Base-by-base conservation (phyloP, 495 filamentous ascomycete species). In the Pyrenula massariospora region DNA sequence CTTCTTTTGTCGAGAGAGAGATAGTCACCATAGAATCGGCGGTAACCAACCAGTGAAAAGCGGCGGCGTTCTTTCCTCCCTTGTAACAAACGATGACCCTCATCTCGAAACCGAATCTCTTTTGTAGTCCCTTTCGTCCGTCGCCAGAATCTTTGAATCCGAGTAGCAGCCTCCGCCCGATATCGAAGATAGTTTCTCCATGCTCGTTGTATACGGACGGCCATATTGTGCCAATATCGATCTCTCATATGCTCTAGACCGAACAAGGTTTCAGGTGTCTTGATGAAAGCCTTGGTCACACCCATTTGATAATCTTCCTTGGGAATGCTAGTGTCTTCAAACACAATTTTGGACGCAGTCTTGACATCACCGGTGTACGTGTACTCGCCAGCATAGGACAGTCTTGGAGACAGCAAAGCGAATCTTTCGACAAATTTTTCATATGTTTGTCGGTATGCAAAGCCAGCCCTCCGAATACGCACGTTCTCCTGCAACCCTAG, bases 151-250 rank as follows among this genome's bases (percentile, higher is more conserved):
- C 90, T 81, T 64, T 97, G 94, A 54, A 99, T 97, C 5, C 94
- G 81, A 22, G 84, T 95, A 10, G 93, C 93, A 59, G 89, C 90
- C 70, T 97, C 93, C 12, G 84, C 87, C 23, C 94, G 79, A 68
- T 97, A 96, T 12, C 91, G 82, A 36, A 97, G 76, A 60, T 96
- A 97, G 59, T 95, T 95, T 57, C 94, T 79, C 94, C 94, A 99
- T 60, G 93, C 92, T 57, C 94, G 82, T 68, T 99, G 94, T 60
- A 99, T 97, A 25, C 94, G 82, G 52, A 91, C 95, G 5, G 93
- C 92, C 93, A 99, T 97, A 71, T 97, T 99, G 68, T 96, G 90
- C 91, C 92, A 97, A 70, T 96, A 97, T 22, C 87, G 79, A 67
- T 97, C 94, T 59, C 94, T 80, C 93, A 99, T 96, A 48, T 93